phyloP scores from a whole-genome alignment of 2,329 filamentous ascomycete genomes.

The Colletotrichum ledebouriae region DNA sequence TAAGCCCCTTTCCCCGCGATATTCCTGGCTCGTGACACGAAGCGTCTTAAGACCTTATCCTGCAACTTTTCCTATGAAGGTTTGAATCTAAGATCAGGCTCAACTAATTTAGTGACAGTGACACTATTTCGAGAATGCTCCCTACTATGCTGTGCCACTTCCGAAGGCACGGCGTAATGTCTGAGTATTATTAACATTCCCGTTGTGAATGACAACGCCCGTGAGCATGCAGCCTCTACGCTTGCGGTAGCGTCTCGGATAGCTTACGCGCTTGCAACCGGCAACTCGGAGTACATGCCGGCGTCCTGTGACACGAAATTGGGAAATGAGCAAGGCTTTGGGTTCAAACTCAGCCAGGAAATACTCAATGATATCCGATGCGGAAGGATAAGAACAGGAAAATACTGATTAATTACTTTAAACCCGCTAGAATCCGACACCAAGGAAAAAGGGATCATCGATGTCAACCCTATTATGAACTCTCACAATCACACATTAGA shows the following conservation, averaged over 20 bases:
- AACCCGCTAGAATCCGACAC: too few species aligned
- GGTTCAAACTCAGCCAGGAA: neutral
- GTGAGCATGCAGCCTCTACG: neutral
- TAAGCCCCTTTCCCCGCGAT: too few species aligned
- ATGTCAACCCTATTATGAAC: too few species aligned
- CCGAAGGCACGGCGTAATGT: slow-evolving; percentile 5
- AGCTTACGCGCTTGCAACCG: neutral
- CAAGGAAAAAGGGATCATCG: too few species aligned
- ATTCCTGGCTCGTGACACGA: too few species aligned
- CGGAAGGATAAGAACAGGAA: too few species aligned
- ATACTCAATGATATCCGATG: too few species aligned
- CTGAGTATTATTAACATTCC: neutral
- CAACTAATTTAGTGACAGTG: neutral
- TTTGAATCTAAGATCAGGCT: neutral
- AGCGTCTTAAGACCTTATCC: neutral
- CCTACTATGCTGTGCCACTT: neutral
- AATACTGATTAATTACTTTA: too few species aligned
- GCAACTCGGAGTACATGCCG: slow-evolving; percentile 25
- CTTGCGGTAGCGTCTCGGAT: neutral
- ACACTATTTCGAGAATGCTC: neutral
- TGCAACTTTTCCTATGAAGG: too few species aligned
- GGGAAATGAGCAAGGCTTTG: slow-evolving; percentile 24
- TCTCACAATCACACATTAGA: too few species aligned
- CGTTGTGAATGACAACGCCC: slow-evolving; percentile 18
- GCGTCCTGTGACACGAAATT: slow-evolving; percentile 1